Conservation (phyloP, 2,329 filamentous ascomycete species). For the Periconia digitata region DNA sequence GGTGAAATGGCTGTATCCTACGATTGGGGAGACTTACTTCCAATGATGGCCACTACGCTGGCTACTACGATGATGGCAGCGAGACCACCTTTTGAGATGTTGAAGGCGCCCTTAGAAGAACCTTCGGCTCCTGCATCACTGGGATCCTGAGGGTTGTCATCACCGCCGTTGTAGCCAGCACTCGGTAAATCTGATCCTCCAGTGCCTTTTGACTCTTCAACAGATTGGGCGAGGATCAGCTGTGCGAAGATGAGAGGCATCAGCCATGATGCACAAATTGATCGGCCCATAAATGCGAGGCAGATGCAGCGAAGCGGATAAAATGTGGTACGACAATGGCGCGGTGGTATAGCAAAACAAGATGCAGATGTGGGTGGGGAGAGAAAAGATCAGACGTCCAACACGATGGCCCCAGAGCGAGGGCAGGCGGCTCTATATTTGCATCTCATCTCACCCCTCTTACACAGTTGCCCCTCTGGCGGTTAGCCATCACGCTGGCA, state of each 20-base stretch:
- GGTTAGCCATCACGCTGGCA: constrained; percentile 33
- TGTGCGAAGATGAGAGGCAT: constrained; percentile 33
- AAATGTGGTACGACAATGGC: constrained; percentile 26
- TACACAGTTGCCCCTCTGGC: constrained; percentile 23
- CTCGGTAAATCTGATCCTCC: constrained; percentile 18
- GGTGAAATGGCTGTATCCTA: constrained; percentile 6
- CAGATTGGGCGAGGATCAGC: constrained; percentile 12
- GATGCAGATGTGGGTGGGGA: constrained; percentile 24
- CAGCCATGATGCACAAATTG: constrained; percentile 24
- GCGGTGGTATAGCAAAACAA: constrained; percentile 27
- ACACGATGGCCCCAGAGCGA: constrained; percentile 25
- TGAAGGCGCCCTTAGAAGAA: constrained; percentile 59
- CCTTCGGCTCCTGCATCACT: constrained; percentile 65
- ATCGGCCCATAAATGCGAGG: constrained; percentile 26
- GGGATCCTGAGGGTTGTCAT: constrained; percentile 38
- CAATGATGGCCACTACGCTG: constrained; percentile 56
- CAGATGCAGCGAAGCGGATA: constrained; percentile 16
- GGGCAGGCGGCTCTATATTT: constrained; percentile 40
- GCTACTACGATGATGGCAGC: constrained; percentile 75
- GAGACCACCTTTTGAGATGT: constrained; percentile 68
- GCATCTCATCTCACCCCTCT: constrained; percentile 12
- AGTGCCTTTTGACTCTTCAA: constrained; percentile 13
- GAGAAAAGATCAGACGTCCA: constrained; percentile 8
- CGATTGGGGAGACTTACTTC: constrained; percentile 56
- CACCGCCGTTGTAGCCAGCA: constrained; percentile 40